A percentile compares a stretch with the other conserved stretches of the same genome.
Evolutionary conservation across 2,329 filamentous ascomycete genomes (phyloP).

Genomic region (Talaromyces sp.): DNA sequence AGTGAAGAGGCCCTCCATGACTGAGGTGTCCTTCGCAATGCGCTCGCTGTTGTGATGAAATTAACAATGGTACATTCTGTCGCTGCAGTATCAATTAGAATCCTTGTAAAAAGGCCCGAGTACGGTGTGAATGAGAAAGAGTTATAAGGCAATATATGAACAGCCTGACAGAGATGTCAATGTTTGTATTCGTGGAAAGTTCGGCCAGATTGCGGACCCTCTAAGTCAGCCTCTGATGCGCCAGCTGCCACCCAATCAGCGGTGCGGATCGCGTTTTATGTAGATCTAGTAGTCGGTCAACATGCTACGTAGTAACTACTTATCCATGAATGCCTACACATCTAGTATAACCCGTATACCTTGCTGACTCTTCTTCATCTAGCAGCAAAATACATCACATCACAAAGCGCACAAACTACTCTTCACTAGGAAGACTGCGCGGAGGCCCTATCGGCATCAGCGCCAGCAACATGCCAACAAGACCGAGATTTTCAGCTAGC

Average conservation of each 20-base stretch:
- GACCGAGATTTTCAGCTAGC: too few relatives aligned
- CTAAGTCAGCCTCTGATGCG: not conserved
- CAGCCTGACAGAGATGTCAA: not conserved
- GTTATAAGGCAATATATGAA: too few relatives aligned
- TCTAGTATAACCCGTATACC: too few relatives aligned
- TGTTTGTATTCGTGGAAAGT: not conserved
- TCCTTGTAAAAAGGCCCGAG: too few relatives aligned
- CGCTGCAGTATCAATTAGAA: not conserved
- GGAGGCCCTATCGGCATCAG: too few relatives aligned
- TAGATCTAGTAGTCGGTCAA: not conserved
- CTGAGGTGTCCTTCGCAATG: conserved; percentile 8
- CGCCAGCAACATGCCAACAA: too few relatives aligned
- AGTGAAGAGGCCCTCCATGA: conserved; percentile 62
- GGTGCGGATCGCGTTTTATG: not conserved
- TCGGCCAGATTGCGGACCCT: not conserved
- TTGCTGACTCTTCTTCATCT: too few relatives aligned
- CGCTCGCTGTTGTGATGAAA: not conserved
- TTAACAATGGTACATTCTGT: conserved; percentile 14
- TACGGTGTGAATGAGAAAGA: not conserved
- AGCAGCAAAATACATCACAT: too few relatives aligned
- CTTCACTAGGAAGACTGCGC: too few relatives aligned
- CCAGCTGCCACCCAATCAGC: not conserved
- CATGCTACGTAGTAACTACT: too few relatives aligned
- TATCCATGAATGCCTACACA: too few relatives aligned
- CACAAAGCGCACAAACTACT: too few relatives aligned